Percentiles rank a stretch among this genome's conserved stretches.
Conservation (phyloP, 176 grass and related monocot species). For the Alopecurus myosuroides region DNA sequence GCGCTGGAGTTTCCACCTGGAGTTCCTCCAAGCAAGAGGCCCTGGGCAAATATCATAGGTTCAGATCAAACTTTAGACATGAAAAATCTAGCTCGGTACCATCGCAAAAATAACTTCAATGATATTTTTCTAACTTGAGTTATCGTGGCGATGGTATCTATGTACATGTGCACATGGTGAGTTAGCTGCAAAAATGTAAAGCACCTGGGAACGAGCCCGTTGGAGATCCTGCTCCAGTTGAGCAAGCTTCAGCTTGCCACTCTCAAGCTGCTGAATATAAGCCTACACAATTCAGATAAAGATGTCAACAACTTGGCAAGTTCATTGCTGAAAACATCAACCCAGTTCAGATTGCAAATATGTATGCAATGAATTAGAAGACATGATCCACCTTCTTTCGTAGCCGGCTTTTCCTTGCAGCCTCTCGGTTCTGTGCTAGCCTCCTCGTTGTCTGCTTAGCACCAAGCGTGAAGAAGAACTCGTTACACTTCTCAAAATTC, state of each 20-base stretch:
- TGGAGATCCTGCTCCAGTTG: constrained; percentile 87
- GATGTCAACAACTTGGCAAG: constrained; percentile 9
- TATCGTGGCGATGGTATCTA: background rate
- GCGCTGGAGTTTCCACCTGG: constrained; percentile 54
- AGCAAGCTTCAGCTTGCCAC: constrained; percentile 68
- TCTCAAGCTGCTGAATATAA: constrained; percentile 82
- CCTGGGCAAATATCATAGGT: constrained; percentile 36
- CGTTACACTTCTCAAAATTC: background rate
- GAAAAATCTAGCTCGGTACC: background rate
- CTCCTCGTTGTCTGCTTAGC: constrained; percentile 55
- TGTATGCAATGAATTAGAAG: background rate
- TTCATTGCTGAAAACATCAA: background rate
- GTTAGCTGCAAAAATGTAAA: background rate
- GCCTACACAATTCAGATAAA: constrained; percentile 34
- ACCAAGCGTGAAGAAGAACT: background rate
- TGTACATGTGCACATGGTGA: background rate
- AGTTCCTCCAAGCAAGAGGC: constrained; percentile 57
- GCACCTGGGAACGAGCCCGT: constrained; percentile 69
- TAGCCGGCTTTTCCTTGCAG: constrained; percentile 81
- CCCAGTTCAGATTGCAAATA: background rate
- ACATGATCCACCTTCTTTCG: constrained; percentile 63
- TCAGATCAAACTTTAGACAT: background rate
- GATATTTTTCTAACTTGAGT: background rate
- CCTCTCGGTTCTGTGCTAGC: constrained; percentile 90
- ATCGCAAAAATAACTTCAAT: background rate